Conservation (phyloP, 73 alveolate genomes). For the Tetrahymena elliotti region DNA sequence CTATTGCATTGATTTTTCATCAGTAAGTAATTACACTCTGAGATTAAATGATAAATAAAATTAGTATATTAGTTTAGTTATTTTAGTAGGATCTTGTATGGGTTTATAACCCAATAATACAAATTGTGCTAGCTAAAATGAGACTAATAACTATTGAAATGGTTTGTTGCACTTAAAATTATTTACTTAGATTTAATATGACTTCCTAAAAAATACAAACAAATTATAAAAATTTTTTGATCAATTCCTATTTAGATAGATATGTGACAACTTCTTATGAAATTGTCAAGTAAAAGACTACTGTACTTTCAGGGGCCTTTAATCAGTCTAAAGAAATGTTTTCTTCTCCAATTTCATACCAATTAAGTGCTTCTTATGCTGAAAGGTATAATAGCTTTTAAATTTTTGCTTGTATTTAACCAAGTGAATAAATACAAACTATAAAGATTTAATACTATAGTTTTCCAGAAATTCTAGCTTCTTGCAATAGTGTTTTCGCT, state of each 20-base stretch:
- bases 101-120: too few relatives aligned
- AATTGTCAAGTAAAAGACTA: neutral
- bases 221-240: too few relatives aligned
- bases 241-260: neutral
- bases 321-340: neutral
- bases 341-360: neutral
- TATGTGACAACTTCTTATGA: neutral
- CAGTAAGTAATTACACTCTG: too few relatives aligned
- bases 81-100: too few relatives aligned
- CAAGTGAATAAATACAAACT: neutral
- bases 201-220: neutral
- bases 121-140: too few relatives aligned
- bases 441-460: neutral
- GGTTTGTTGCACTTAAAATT: neutral
- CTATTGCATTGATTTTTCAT: too few relatives aligned
- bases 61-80: too few relatives aligned
- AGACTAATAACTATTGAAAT: too few relatives aligned
- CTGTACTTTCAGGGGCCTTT: neutral
- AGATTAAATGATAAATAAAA: too few relatives aligned
- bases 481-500: neutral
- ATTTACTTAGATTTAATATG: too few relatives aligned
- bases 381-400: neutral
- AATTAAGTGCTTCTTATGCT: too few relatives aligned
- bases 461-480: neutral
- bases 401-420: neutral